Evolutionary conservation across 2,329 filamentous ascomycete species (phyloP), one percentile per base, ranked within the genome.

Genomic region (Nemania abortiva): DNA sequence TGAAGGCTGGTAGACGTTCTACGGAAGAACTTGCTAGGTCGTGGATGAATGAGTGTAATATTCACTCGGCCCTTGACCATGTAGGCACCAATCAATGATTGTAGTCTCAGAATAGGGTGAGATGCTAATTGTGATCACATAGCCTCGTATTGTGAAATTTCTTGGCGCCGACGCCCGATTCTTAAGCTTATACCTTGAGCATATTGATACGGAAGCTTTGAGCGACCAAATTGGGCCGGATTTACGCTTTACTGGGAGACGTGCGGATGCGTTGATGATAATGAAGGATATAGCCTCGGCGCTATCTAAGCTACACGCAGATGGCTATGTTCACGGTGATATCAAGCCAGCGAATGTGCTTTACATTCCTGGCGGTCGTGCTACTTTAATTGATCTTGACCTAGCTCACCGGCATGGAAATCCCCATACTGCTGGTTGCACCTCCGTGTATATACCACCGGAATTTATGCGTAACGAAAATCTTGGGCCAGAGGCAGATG

Each of bases 311-410:
- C 18, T 52, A 11, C 64, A 66, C 13, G 39, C 42, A 3, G 27
- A 66, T 4, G 1, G 22, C 1, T 42, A 34, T n/a, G 52, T 66
- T 5, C 64, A 66, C 22, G 53, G 24, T 18, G 57, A 66, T 52
- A 27, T 66, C 31, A 66, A 66, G 34, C 64, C 57, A 10, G 50
- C 11, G 1, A 66, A 62, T 27, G 31, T 66, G n/a, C 64, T 66
- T 15, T 66, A 61, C 45, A 66, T 45, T 2, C 18, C 10, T 1
- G 5, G 18, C 0, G n/a, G 58, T 13, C 57, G 64, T 1, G 64
- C 64, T 0, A 58, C 57, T 5, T 11, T 57, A 3, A 57, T 52
- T 20, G 45, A 66, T 20, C 62, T 66, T 34, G 58, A 52, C 9
- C 4, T 57, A 7, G 50, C 39, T 15, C 52, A 37, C 20, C 15